A percentile compares a stretch with the other conserved stretches of the same genome.
Conservation (phyloP, 2,329 filamentous ascomycete species). For the Chaetomiaceae sp. region DNA sequence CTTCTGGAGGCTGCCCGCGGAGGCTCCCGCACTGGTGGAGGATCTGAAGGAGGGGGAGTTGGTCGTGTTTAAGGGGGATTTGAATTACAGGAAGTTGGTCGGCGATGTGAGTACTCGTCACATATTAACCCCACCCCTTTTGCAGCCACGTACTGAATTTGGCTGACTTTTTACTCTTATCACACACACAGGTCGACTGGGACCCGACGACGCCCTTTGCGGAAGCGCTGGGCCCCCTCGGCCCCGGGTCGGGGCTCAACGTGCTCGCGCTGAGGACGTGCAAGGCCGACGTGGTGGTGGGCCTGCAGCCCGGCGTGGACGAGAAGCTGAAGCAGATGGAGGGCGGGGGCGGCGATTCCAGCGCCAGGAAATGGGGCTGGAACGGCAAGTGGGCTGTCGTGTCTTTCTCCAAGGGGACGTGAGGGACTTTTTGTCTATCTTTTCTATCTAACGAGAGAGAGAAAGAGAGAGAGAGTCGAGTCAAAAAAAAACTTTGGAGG, state of each 20-base stretch:
- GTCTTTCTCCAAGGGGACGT: conserved; percentile 64
- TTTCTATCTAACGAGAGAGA: too few species aligned
- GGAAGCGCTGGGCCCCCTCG: conserved; percentile 79
- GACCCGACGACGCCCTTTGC: conserved; percentile 81
- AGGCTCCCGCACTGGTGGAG: conserved; percentile 62
- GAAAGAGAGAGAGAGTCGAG: too few species aligned
- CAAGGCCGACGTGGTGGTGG: conserved; percentile 94
- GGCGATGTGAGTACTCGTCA: conserved; percentile 64
- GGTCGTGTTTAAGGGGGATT: conserved; percentile 93
- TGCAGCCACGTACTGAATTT: too few species aligned
- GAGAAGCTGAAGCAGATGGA: conserved; percentile 67
- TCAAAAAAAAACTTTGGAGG: too few species aligned
- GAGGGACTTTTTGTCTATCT: too few species aligned
- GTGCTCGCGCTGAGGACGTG: conserved; percentile 85
- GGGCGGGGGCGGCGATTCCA: conserved; percentile 64
- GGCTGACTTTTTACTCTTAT: too few species aligned
- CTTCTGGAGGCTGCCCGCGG: conserved; percentile 78
- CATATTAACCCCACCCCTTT: background rate
- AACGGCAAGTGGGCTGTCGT: conserved; percentile 96
- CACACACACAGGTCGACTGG: conserved; percentile 63
- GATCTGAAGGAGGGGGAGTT: conserved; percentile 81
- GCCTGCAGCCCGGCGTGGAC: conserved; percentile 74
- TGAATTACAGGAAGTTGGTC: conserved; percentile 93
- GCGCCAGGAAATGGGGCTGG: conserved; percentile 87
- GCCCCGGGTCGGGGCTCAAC: conserved; percentile 74